Conservation (phyloP, 2,329 filamentous ascomycete genomes). For the Trichoderma afroharzianum region DNA sequence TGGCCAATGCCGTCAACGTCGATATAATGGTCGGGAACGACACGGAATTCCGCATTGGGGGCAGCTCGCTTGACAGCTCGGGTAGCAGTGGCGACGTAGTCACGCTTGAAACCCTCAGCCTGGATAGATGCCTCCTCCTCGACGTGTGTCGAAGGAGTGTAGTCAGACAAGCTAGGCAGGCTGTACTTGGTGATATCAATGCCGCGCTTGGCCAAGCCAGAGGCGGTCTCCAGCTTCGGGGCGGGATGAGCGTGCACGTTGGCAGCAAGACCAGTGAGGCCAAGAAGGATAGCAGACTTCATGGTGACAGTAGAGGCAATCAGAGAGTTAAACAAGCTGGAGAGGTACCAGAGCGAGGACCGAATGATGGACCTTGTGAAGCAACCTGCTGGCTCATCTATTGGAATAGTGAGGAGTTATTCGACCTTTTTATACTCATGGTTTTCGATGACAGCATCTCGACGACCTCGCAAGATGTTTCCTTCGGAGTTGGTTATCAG, state of each 20-base stretch:
- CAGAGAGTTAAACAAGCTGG: neutral
- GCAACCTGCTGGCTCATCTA: neutral
- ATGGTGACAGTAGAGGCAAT: constrained; percentile 20
- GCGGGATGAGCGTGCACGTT: constrained; percentile 32
- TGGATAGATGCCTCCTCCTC: constrained; percentile 24
- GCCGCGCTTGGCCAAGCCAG: constrained; percentile 27
- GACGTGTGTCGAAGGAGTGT: constrained; percentile 24
- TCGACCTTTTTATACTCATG: neutral
- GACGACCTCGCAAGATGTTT: neutral
- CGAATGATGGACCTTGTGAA: neutral
- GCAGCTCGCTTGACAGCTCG: constrained; percentile 39
- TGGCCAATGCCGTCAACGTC: constrained; percentile 54
- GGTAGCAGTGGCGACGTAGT: constrained; percentile 43
- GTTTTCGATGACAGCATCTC: neutral
- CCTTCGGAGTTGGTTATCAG: constrained; percentile 15
- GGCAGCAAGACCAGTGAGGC: constrained; percentile 32
- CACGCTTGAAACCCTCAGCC: constrained; percentile 20
- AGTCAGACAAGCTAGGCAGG: constrained; percentile 31
- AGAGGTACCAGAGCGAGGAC: neutral
- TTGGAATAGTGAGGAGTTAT: neutral
- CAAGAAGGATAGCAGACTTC: constrained; percentile 34
- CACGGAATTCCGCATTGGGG: constrained; percentile 44
- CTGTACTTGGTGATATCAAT: constrained; percentile 34
- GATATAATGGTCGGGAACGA: constrained; percentile 51
- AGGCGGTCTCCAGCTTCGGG: constrained; percentile 25